Evolutionary conservation across 164 flowering plant species (phyloP).

Genomic region (Stephania japonica): DNA sequence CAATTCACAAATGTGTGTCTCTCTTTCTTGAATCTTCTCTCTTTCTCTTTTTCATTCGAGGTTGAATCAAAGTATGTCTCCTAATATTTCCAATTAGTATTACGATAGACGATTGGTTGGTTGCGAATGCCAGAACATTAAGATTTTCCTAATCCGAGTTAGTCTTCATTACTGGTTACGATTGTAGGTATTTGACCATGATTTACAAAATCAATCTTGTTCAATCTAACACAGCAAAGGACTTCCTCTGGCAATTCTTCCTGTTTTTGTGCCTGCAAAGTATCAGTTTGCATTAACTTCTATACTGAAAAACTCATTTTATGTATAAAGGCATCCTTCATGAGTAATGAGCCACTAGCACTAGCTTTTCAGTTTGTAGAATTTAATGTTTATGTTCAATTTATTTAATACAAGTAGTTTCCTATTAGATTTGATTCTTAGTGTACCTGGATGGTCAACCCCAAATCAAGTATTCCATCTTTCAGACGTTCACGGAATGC

Average conservation of each 20-base stretch:
- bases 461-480: constrained; percentile 70
- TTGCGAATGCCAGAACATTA: background rate
- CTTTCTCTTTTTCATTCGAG: background rate
- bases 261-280: constrained; percentile 76
- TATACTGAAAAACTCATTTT: too few species aligned
- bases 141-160: background rate
- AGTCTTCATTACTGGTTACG: constrained; percentile 33
- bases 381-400: background rate
- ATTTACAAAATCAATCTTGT: constrained; percentile 72
- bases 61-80: background rate
- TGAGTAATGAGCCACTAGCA: constrained; percentile 1
- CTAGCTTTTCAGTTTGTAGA: background rate
- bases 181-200: constrained; percentile 79
- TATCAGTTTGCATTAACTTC: background rate
- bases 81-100: background rate
- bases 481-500: constrained; percentile 76
- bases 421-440: too few species aligned
- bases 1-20: background rate
- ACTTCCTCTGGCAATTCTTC: constrained; percentile 90
- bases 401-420: background rate
- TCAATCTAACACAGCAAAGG: constrained; percentile 70
- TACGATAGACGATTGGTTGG: background rate
- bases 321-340: background rate
- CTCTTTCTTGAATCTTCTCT: background rate
- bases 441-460: constrained; percentile 87